Conservation (phyloP, 208 protist genomes). For the Leishmania arabica region DNA sequence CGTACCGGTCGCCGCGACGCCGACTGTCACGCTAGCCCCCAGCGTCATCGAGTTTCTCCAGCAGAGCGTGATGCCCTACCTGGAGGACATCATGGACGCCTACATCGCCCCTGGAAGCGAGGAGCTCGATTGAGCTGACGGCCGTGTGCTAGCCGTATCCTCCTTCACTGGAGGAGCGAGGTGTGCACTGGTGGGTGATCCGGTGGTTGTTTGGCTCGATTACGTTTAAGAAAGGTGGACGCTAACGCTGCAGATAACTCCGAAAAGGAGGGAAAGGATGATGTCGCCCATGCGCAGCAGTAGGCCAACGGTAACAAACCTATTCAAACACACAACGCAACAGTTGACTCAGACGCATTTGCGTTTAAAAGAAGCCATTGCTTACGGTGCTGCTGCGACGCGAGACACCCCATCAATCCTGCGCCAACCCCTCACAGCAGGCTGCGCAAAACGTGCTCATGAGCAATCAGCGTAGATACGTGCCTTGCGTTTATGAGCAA, state of each 20-base stretch:
- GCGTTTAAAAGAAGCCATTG: too few species aligned
- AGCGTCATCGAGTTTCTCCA: constrained; percentile 48
- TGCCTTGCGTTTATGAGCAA: not conserved
- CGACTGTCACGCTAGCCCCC: constrained; percentile 16
- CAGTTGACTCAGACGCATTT: not conserved
- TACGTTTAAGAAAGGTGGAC: not conserved
- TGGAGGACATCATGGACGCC: constrained; percentile 84
- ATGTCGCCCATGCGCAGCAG: not conserved
- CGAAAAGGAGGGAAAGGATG: constrained; percentile 1
- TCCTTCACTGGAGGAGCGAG: not conserved
- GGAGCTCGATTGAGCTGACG: constrained; percentile 49
- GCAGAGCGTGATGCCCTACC: constrained; percentile 66
- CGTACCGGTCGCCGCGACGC: constrained; percentile 3
- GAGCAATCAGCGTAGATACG: not conserved
- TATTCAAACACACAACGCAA: not conserved
- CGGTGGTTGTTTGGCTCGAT: not conserved
- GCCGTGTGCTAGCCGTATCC: not conserved
- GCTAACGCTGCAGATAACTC: not conserved
- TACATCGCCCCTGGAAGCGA: constrained; percentile 74
- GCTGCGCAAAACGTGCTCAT: not conserved
- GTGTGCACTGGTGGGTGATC: not conserved
- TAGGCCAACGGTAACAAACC: not conserved
- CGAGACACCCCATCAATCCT: not conserved
- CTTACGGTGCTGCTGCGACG: not conserved
- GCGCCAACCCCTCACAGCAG: not conserved